These are phyloP conservation scores for Scenedesmus sp. DNA, from an alignment of 163 green algal genomes.

Conservation along the genomic window DNA sequence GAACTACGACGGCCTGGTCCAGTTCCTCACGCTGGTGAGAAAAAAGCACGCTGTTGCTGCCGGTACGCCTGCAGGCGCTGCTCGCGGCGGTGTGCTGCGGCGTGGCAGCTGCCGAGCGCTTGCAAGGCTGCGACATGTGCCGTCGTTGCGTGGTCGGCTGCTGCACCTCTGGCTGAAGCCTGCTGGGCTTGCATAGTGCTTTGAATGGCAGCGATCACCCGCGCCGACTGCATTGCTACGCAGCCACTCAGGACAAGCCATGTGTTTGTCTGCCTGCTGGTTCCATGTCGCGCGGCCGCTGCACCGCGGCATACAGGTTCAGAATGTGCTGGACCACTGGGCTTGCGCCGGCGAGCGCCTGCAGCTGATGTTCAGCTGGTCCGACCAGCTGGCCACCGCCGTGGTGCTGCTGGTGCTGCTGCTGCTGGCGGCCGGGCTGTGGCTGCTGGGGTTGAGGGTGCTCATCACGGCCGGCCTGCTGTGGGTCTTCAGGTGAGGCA, in stretches of 20 bases:
- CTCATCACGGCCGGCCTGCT: slow-evolving; percentile 63
- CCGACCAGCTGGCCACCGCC: slow-evolving; percentile 69
- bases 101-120: too few relatives aligned
- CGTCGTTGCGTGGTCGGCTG: too few relatives aligned
- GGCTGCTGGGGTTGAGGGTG: slow-evolving; percentile 58
- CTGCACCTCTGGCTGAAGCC: too few relatives aligned
- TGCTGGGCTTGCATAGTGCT: too few relatives aligned
- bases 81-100: not conserved
- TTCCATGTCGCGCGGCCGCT: not conserved
- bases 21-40: slow-evolving; percentile 47
- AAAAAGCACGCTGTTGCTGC: not conserved
- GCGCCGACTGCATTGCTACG: too few relatives aligned
- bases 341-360: slow-evolving; percentile 66
- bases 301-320: slow-evolving; percentile 57
- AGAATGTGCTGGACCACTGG: slow-evolving; percentile 72
- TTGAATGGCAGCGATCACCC: too few relatives aligned
- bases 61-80: too few relatives aligned
- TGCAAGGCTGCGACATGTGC: too few relatives aligned
- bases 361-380: slow-evolving; percentile 67
- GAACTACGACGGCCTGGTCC: slow-evolving; percentile 54
- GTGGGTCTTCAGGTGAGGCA: slow-evolving; percentile 66
- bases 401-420: slow-evolving; percentile 60
- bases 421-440: slow-evolving; percentile 52
- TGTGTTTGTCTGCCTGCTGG: too few relatives aligned
- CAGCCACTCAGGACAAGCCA: too few relatives aligned